Evolutionary conservation across 352 stramenopile species (phyloP).

Genomic region (Pythium pyrilobum): DNA sequence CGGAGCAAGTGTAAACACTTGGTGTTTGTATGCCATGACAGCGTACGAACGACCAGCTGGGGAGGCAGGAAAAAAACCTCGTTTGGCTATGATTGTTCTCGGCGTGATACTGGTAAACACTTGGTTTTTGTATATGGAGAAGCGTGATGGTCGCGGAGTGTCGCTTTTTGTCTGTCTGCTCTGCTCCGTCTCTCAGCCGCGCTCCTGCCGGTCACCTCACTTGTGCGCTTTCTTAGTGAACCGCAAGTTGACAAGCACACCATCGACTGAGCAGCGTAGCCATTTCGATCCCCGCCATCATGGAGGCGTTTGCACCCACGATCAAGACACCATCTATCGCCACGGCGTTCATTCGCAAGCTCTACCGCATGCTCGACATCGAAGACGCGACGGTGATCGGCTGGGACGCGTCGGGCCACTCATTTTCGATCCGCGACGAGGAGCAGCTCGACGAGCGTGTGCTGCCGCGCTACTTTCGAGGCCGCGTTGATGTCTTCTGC

Average conservation of each 20-base stretch:
- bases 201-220: conserved; percentile 1
- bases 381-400: conserved; percentile 48
- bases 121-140: conserved; percentile 5
- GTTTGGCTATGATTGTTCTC: neutral
- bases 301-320: neutral
- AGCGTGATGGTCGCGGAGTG: conserved; percentile 7
- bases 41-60: too few species aligned
- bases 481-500: conserved; percentile 53
- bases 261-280: neutral
- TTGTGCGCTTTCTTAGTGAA: conserved; percentile 17
- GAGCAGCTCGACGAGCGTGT: conserved; percentile 39
- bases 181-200: neutral
- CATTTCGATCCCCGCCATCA: neutral
- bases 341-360: conserved; percentile 71
- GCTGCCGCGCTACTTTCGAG: conserved; percentile 64
- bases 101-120: neutral
- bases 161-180: neutral
- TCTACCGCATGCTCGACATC: conserved; percentile 76
- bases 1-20: conserved; percentile 9
- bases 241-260: neutral
- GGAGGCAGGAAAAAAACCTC: conserved; percentile 9
- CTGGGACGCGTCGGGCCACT: conserved; percentile 41
- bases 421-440: conserved; percentile 61
- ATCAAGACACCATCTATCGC: conserved; percentile 41
- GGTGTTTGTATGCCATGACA: conserved; percentile 12